Conservation (phyloP, 2,329 filamentous ascomycete species). For the Didymellaceae sp. region DNA sequence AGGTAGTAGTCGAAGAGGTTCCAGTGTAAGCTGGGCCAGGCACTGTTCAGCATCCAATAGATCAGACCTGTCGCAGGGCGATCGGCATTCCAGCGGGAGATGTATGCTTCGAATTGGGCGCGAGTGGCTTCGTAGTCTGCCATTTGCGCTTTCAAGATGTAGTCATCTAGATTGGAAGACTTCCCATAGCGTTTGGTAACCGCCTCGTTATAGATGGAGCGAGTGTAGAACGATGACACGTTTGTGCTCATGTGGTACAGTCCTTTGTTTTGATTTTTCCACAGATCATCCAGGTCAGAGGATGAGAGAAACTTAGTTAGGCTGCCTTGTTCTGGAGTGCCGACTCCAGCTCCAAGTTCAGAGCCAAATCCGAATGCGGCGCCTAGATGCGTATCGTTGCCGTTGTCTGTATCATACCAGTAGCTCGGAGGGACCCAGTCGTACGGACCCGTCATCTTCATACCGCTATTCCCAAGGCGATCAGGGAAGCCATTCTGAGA, state of each 20-base stretch:
- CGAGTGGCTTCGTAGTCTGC: constrained; percentile 70
- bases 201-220: constrained; percentile 64
- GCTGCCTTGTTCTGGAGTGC: constrained; percentile 64
- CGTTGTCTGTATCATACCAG: constrained; percentile 62
- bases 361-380: constrained; percentile 69
- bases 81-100: constrained; percentile 57
- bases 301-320: constrained; percentile 61
- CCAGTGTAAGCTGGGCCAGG: constrained; percentile 71
- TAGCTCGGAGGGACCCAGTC: constrained; percentile 72
- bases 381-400: constrained; percentile 57
- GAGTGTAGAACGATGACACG: constrained; percentile 62
- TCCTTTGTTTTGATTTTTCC: constrained; percentile 60
- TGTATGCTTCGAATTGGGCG: constrained; percentile 65
- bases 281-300: constrained; percentile 62
- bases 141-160: constrained; percentile 66
- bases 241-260: constrained; percentile 67
- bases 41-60: constrained; percentile 73
- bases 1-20: constrained; percentile 70
- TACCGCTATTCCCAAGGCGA: constrained; percentile 61
- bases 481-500: constrained; percentile 61
- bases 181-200: constrained; percentile 61
- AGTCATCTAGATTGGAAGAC: constrained; percentile 62
- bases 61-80: constrained; percentile 66
- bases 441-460: constrained; percentile 72
- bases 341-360: constrained; percentile 67